Base-by-base conservation (phyloP, 1,139 yeast genomes). In the Suhomyces coccinellae region DNA sequence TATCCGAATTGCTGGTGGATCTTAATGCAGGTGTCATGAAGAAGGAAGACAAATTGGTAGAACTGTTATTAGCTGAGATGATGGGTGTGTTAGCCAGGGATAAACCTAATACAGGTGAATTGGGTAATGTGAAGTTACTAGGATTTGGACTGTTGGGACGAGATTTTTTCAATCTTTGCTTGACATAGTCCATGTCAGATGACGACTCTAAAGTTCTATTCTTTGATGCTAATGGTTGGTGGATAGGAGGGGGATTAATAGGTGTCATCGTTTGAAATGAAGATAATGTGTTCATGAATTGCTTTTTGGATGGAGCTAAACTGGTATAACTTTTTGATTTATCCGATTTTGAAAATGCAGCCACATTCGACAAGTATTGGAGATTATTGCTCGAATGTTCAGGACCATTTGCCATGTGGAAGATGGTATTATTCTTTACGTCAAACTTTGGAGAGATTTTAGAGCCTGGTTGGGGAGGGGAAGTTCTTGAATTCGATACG, bases 81-180 rank as follows among this genome's bases (percentile, higher is more conserved):
- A 72, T 62, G 0, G 79, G 79, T 6, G 79, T 74, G 33, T 66
- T 72, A 24, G 65, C 62, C n/a, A 70, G 57, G 14, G 75, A 69
- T 24, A 72, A 58, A 0, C 77, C 78, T 46, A 71, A 51, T 2
- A 80, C 71, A 4, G 89, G 88, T 0, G 87, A 84, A 34, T 84
- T 79, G 14, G 85, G 80, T 28, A 74, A 56, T 1, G 82, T 77
- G 40, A 89, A 91, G 5, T 54, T 47, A 27, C 50, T 44, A 10
- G 51, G 54, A 35, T 53, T 52, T 4, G 66, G 66, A n/a, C 91
- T 83, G 60, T 81, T 85, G 33, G 95, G 95, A 52, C 95, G 70
- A 39, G 93, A 83, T 56, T 78, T 80, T 58, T 85, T 85, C 41
- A 81, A 68, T 43, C 83, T 72, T 58, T 75, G 75, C 60, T 71